Evolutionary conservation across 2,329 filamentous ascomycete species (phyloP).

Genomic region (Fusarium nanum): DNA sequence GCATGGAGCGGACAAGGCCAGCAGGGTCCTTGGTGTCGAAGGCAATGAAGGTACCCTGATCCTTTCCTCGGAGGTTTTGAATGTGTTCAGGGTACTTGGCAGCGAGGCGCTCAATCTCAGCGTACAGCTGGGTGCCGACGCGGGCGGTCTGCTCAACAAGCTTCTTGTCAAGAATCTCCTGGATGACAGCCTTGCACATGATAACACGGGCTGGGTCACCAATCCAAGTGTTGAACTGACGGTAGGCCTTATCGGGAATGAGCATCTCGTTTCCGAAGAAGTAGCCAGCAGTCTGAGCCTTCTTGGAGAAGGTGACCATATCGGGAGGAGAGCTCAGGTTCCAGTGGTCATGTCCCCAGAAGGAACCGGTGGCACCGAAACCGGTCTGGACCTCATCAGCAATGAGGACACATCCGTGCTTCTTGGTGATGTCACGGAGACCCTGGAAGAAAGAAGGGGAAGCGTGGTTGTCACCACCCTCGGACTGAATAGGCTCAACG

Average conservation of each 20-base stretch:
- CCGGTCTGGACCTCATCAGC: conserved; percentile 87
- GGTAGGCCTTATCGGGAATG: conserved; percentile 83
- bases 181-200: conserved; percentile 80
- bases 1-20: conserved; percentile 76
- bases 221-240: conserved; percentile 92
- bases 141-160: conserved; percentile 73
- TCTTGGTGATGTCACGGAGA: conserved; percentile 77
- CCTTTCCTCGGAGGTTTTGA: conserved; percentile 80
- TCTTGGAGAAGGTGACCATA: conserved; percentile 91
- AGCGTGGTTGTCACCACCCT: conserved; percentile 87
- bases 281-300: conserved; percentile 86
- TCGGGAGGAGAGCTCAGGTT: conserved; percentile 76
- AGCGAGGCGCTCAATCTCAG: conserved; percentile 70
- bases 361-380: conserved; percentile 85
- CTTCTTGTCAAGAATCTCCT: conserved; percentile 76
- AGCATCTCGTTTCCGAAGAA: conserved; percentile 82
- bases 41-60: conserved; percentile 82
- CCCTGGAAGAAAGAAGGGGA: conserved; percentile 82
- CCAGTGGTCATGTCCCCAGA: conserved; percentile 92
- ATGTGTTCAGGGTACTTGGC: conserved; percentile 76
- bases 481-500: conserved; percentile 84
- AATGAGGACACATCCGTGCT: conserved; percentile 78
- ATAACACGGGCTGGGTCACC: conserved; percentile 82
- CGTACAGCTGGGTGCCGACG: conserved; percentile 76
- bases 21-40: conserved; percentile 80